Evolutionary conservation across 164 flowering plant species (phyloP), one percentile per base, ranked within the genome.

Genomic region (Pachysandra terminalis): DNA sequence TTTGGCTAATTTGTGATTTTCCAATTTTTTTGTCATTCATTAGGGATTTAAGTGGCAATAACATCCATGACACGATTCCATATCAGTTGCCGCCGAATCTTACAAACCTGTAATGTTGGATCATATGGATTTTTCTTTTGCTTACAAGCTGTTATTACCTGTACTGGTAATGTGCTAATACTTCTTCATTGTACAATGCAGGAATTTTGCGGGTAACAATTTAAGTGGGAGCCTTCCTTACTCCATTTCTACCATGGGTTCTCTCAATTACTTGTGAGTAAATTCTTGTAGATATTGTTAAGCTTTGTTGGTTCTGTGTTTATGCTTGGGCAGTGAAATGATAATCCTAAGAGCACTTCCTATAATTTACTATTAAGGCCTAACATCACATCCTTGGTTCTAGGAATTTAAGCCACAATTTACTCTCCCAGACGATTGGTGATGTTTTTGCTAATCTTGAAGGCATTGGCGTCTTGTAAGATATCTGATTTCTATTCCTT

Each of bases 21-120:
- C 3, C 3, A 24, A 28, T 48, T 52, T 3, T 68, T 59, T 63
- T n/a, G n/a, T 32, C 69, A 37, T 48, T 69, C 68, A 19, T n/a
- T 66, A 95, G 98, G 74, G 98, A 95, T 84, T 61, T 95, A 76
- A 91, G 97, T 77, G 68, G 77, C 83, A 95, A 95, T 79, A 79
- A 69, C 68, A 75, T 95, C 67, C 96, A 87, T 52, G 98, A 90
- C 54, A 19, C 80, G 13, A 83, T 95, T 65, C 98, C 98, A 27
- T 91, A 89, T 77, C 96, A 90, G 71, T 68, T 95, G 40, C 98
- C 98, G 1, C 96, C 93, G 12, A 91, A 91, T 75, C 84, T 90
- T 65, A 89, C 93, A 12, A 84, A 60, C 83, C 71, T 95, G 98
- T 95, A 89, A 87, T 68, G 61, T 64, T 75, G 55, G 2, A 25